Evolutionary conservation across 1,139 yeast species (phyloP).

Genomic region (Saccharomyces pastorianus): DNA sequence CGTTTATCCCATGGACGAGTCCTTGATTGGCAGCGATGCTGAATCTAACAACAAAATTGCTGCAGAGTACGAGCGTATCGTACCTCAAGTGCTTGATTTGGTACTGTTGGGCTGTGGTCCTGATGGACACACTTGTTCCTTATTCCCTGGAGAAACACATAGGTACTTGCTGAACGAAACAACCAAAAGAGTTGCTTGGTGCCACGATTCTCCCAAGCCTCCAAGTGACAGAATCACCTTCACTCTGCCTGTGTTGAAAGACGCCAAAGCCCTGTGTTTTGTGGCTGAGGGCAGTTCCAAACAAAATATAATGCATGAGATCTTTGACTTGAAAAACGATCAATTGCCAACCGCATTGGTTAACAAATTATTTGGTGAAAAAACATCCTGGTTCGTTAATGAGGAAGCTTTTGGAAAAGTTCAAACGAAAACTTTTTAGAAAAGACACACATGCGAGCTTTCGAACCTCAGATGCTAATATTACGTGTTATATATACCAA

Average conservation of each 20-base stretch:
- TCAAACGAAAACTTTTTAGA: conserved; percentile 2
- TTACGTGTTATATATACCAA: not conserved
- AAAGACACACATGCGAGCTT: not conserved
- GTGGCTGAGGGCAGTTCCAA: conserved; percentile 88
- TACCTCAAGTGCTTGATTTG: conserved; percentile 77
- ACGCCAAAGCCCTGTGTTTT: conserved; percentile 60
- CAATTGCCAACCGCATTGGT: conserved; percentile 69
- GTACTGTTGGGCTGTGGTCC: conserved; percentile 94
- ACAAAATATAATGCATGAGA: conserved; percentile 61
- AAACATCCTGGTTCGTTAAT: conserved; percentile 76
- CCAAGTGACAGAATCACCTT: conserved; percentile 86
- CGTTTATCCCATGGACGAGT: conserved; percentile 74
- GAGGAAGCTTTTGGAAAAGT: conserved; percentile 49
- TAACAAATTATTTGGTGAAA: conserved; percentile 39
- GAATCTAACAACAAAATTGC: conserved; percentile 57
- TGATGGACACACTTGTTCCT: conserved; percentile 94
- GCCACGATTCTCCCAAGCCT: conserved; percentile 88
- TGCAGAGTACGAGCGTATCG: conserved; percentile 69
- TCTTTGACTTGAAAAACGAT: conserved; percentile 48
- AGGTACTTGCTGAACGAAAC: conserved; percentile 60
- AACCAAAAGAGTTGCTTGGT: conserved; percentile 83
- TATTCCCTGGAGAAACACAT: conserved; percentile 59
- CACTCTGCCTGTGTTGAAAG: conserved; percentile 85
- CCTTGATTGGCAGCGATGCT: conserved; percentile 58
- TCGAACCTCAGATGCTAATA: not conserved